A percentile compares a stretch with the other conserved stretches of the same genome.
Conservation (phyloP, 805 yeast species). For the Hemisphaericaspora nanyangensis region DNA sequence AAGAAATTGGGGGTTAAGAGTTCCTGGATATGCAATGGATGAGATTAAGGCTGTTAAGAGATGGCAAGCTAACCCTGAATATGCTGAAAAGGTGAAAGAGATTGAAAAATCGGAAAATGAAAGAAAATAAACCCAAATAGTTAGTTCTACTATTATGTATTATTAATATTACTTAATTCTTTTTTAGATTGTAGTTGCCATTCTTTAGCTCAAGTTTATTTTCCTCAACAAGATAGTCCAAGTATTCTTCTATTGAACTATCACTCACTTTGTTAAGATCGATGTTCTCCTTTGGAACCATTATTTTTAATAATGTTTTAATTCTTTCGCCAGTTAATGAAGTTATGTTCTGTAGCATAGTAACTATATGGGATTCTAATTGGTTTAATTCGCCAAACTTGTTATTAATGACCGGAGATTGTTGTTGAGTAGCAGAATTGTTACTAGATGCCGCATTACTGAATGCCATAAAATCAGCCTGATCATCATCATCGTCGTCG, state of each 20-base stretch:
- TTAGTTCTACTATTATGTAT: too few relatives aligned
- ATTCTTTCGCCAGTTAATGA: slow-evolving; percentile 45
- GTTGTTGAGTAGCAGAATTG: slow-evolving; percentile 10
- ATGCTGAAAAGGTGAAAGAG: slow-evolving; percentile 51
- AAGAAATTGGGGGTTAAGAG: slow-evolving; percentile 88
- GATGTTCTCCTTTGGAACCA: slow-evolving; percentile 49
- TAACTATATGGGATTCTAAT: slow-evolving; percentile 46
- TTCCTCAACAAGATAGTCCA: slow-evolving; percentile 42
- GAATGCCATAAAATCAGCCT: background rate
- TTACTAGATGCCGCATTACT: background rate
- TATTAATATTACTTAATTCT: background rate
- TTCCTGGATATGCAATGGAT: slow-evolving; percentile 91
- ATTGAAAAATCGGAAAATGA: slow-evolving; percentile 4
- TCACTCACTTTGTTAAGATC: slow-evolving; percentile 32
- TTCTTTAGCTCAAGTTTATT: slow-evolving; percentile 32
- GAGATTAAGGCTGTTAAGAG: slow-evolving; percentile 77
- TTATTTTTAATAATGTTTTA: slow-evolving; percentile 49
- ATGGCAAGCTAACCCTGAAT: slow-evolving; percentile 61
- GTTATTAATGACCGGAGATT: slow-evolving; percentile 7
- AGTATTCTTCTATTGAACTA: slow-evolving; percentile 40
- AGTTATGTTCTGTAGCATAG: slow-evolving; percentile 58
- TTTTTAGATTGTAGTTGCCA: slow-evolving; percentile 29
- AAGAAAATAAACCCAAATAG: too few relatives aligned
- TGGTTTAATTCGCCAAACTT: background rate
- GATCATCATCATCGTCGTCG: slow-evolving; percentile 1